Percentiles rank a stretch among this genome's conserved stretches.
These are phyloP conservation scores for Hypoxylon sp. DNA, from an alignment of 2,329 filamentous ascomycete species.

Conservation along the genomic window DNA sequence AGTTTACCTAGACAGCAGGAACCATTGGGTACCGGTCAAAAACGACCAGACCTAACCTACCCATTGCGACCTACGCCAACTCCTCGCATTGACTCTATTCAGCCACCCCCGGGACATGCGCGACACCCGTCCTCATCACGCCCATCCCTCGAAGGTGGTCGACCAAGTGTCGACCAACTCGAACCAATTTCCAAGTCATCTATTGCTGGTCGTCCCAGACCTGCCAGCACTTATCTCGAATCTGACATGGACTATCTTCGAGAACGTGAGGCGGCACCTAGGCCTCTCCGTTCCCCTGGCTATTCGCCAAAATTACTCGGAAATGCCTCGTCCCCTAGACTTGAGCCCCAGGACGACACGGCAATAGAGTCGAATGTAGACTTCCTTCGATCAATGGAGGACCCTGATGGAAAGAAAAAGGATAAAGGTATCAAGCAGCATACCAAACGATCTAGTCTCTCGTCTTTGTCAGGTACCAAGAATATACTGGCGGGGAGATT, in stretches of 20 bases:
- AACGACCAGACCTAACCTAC: slow-evolving; percentile 47
- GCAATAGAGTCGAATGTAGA: slow-evolving; percentile 86
- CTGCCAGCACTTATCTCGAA: slow-evolving; percentile 86
- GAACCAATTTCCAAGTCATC: slow-evolving; percentile 73
- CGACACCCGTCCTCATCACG: slow-evolving; percentile 67
- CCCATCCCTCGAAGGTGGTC: slow-evolving; percentile 78
- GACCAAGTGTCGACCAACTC: slow-evolving; percentile 75
- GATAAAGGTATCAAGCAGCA: slow-evolving; percentile 67
- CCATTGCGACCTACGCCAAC: slow-evolving; percentile 49
- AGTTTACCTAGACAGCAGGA: slow-evolving; percentile 58
- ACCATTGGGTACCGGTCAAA: slow-evolving; percentile 43
- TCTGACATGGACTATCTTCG: slow-evolving; percentile 86
- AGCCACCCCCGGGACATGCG: slow-evolving; percentile 54
- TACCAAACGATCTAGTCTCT: slow-evolving; percentile 80
- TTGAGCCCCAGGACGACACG: slow-evolving; percentile 68
- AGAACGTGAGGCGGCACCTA: slow-evolving; percentile 75
- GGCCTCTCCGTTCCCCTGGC: slow-evolving; percentile 57
- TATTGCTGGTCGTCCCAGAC: slow-evolving; percentile 71
- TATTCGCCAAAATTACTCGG: slow-evolving; percentile 56
- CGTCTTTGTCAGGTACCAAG: slow-evolving; percentile 81
- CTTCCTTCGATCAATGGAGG: slow-evolving; percentile 83
- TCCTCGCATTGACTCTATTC: slow-evolving; percentile 55
- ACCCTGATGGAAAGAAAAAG: slow-evolving; percentile 70
- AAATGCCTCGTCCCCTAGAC: slow-evolving; percentile 60
- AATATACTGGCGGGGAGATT: slow-evolving; percentile 89